Evolutionary conservation across 345 rosid genomes (phyloP), one percentile per base, ranked within the genome.

Genomic region (Leavenworthia alabamica): DNA sequence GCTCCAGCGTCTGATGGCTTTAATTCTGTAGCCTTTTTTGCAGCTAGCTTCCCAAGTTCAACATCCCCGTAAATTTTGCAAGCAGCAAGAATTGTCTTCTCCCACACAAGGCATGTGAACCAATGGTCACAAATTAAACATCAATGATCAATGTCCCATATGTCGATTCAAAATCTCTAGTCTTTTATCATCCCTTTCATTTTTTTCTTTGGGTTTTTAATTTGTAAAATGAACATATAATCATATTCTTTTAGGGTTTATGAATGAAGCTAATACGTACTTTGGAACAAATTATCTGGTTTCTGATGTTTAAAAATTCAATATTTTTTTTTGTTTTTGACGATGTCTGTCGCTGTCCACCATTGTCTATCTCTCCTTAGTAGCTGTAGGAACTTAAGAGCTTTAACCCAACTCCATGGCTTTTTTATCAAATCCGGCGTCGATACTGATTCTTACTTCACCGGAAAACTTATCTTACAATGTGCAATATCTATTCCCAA

Each of bases 81-180:
- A 72, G 95, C 83, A 81, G 95, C 80, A 45, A 89, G 95, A 35
- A 89, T 73, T 11, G 91, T 79, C n/a, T n/a, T 67, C 74, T 86
- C 96, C 96, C 86, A 20, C 2, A 1, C 22, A 20, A 20, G 22
- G 2, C 22, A 2, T 20, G 2, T 20, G 22, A 26, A 41, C 1
- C 8, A 26, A 1, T 57, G 62, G 62, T 57, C 23, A 8, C 10
- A 9, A 6, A 16, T 15, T 11, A 26, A 27, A 6, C 15, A 3
- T 11, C 49, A 6, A 0, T 41, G 63, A 3, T 11, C 49, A 6
- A 0, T 41, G 63, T 36, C 52, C 51, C 27, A 12, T 19, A 8
- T 58, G 52, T 45, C 45, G 37, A 16, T 1, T 26, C 4, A 15
- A 11, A 8, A 8, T 17, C 17, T 28, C 39, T 28, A 15, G 0